These are phyloP conservation scores for Porogramme epimiltina DNA, from an alignment of 1,284 basidiomycete species.

Conservation along the genomic window DNA sequence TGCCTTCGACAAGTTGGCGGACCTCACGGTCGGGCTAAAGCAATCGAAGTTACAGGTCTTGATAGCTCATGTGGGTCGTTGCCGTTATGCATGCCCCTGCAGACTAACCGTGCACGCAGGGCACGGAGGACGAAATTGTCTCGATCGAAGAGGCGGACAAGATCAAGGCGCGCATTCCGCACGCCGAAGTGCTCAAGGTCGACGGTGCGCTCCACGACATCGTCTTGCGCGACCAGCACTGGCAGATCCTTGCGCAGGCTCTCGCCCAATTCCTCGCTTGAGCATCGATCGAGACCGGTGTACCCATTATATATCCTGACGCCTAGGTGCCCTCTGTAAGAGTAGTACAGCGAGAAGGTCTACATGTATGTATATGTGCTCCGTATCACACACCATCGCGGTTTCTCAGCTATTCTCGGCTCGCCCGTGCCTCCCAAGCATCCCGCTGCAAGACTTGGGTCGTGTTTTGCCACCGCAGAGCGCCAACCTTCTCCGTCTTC, in stretches of 20 bases:
- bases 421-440: constrained; percentile 35
- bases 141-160: constrained; percentile 55
- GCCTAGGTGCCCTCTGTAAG: background rate
- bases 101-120: constrained; percentile 34
- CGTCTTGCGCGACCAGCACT: constrained; percentile 51
- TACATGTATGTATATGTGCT: background rate
- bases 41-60: constrained; percentile 43
- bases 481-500: constrained; percentile 45
- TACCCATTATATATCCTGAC: too few relatives aligned
- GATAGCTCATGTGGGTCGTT: constrained; percentile 57
- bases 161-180: constrained; percentile 55
- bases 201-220: constrained; percentile 54
- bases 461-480: constrained; percentile 55
- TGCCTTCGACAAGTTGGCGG: constrained; percentile 24
- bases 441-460: constrained; percentile 42
- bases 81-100: background rate
- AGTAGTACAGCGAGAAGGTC: background rate
- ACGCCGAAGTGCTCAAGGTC: constrained; percentile 55
- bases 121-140: constrained; percentile 66
- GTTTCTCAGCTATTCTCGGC: background rate
- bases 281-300: background rate
- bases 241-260: constrained; percentile 42
- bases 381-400: background rate
- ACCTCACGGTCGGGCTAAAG: constrained; percentile 16
- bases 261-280: constrained; percentile 39